Evolutionary conservation across 768 basidiomycete genomes (phyloP).

Genomic region (Kwoniella sp.): DNA sequence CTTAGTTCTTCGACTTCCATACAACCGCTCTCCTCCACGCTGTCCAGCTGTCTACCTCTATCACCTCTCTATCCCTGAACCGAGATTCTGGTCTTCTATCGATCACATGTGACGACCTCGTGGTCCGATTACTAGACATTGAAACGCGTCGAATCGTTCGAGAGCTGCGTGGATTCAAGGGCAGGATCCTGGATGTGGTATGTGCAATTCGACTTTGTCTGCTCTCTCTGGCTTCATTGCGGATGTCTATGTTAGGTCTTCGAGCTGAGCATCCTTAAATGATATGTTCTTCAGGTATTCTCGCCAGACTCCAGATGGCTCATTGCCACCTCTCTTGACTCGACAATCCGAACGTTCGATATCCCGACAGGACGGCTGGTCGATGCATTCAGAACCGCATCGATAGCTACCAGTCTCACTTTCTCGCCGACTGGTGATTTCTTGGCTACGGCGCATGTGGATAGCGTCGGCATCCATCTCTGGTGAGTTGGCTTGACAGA

Average conservation of each 20-base stretch:
- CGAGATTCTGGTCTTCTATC: conserved; percentile 83
- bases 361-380: conserved; percentile 89
- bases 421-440: conserved; percentile 97
- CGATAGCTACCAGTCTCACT: conserved; percentile 82
- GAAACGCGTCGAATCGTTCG: conserved; percentile 86
- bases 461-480: conserved; percentile 90
- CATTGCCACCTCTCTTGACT: conserved; percentile 82
- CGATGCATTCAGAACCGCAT: conserved; percentile 84
- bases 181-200: conserved; percentile 85
- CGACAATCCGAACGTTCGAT: conserved; percentile 90
- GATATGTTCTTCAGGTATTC: conserved; percentile 66
- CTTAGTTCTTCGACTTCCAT: conserved; percentile 95
- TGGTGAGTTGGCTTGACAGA: conserved; percentile 67
- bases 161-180: conserved; percentile 80
- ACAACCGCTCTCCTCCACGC: conserved; percentile 72
- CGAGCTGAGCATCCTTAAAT: neutral
- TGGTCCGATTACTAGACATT: conserved; percentile 82
- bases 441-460: conserved; percentile 89
- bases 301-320: conserved; percentile 96
- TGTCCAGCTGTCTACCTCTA: conserved; percentile 67
- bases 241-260: neutral
- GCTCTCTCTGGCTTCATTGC: neutral
- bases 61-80: conserved; percentile 73
- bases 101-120: conserved; percentile 79
- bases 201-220: conserved; percentile 43